Percentiles rank a stretch among this genome's conserved stretches.
These are phyloP conservation scores for Leucaena leucocephala DNA, from an alignment of 306 rosid species.

Conservation along the genomic window DNA sequence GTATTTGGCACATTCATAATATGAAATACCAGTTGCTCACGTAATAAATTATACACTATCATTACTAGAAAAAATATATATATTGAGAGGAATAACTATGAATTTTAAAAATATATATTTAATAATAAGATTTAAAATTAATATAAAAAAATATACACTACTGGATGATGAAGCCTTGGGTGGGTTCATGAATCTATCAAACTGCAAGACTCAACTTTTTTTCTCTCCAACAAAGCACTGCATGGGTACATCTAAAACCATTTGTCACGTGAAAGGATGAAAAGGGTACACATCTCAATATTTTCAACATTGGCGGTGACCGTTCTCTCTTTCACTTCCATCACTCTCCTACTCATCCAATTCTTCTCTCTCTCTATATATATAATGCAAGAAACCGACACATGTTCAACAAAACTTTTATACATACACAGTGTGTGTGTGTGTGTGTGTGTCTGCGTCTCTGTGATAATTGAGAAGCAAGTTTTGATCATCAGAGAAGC, in stretches of 20 bases:
- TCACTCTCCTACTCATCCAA: neutral
- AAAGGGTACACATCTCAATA: neutral
- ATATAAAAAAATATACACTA: too few relatives aligned
- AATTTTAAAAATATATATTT: too few relatives aligned
- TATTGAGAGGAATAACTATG: too few relatives aligned
- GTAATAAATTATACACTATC: neutral
- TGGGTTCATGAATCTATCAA: neutral
- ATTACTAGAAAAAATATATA: too few relatives aligned
- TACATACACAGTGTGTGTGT: neutral
- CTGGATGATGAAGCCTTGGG: neutral
- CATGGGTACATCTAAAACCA: neutral
- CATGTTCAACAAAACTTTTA: neutral
- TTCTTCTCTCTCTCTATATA: neutral
- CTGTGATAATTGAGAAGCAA: neutral
- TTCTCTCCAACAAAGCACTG: neutral
- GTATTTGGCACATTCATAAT: neutral
- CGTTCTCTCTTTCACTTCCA: neutral
- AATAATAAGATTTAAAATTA: too few relatives aligned
- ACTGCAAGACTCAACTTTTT: neutral
- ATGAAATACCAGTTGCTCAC: neutral
- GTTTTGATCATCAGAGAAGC: neutral
- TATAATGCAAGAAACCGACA: neutral
- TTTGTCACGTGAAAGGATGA: neutral
- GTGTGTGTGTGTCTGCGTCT: too few relatives aligned
- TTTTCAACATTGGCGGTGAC: neutral